These are phyloP conservation scores for Colletotrichum lupini DNA, from an alignment of 2,329 filamentous ascomycete genomes.

Conservation along the genomic window DNA sequence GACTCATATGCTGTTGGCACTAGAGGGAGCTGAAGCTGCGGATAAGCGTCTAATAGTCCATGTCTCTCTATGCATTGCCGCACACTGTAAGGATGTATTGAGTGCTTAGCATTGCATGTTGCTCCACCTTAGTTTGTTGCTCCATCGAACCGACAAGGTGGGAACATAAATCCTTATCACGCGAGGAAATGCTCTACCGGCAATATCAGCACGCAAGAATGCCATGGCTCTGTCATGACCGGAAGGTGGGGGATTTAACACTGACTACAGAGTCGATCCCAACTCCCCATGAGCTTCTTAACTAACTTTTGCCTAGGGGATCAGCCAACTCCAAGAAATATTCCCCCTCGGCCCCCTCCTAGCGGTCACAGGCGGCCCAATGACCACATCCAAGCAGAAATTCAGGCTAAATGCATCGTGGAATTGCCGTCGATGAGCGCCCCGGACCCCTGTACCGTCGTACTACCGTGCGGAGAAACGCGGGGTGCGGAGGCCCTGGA, in stretches of 20 bases:
- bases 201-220: background rate
- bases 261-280: background rate
- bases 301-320: background rate
- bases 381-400: background rate
- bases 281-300: background rate
- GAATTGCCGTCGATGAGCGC: background rate
- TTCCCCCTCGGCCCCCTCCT: background rate
- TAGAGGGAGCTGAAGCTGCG: background rate
- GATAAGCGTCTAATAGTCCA: background rate
- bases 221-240: background rate
- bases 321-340: background rate
- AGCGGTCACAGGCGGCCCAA: background rate
- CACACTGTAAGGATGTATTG: too few species aligned
- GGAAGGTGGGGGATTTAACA: background rate
- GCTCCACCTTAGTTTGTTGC: background rate
- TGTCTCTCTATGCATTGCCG: background rate
- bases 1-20: too few species aligned
- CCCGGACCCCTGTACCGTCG: background rate
- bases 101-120: background rate
- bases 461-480: background rate
- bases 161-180: background rate
- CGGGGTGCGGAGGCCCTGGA: background rate
- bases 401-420: background rate
- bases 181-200: background rate
- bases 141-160: background rate